Evolutionary conservation across 2,329 filamentous ascomycete genomes (phyloP), one percentile per base, ranked within the genome.

Genomic region (Aspergillus unguis): DNA sequence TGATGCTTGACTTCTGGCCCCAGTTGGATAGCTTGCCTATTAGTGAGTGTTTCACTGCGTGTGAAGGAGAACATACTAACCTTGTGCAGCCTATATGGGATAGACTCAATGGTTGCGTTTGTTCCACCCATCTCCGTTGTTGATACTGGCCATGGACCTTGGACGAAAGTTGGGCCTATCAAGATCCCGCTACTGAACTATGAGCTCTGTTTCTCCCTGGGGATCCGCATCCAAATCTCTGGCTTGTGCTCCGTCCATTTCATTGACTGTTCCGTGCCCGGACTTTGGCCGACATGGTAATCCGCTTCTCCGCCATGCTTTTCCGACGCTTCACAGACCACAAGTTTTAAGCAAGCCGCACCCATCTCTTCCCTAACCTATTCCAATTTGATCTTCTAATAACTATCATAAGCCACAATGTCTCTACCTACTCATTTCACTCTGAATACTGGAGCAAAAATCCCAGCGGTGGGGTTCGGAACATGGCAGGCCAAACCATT

Each of bases 401-500:
- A 28, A 9, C 11, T 23, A 28, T 7, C 3, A 17, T 35, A 4
- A 3, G 26, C 25, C 29, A 35, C 1, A 3, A 58, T 58, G 60
- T 49, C 55, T 33, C 53, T 63, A 6, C 49, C 57, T n/a, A 56
- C 58, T 5, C 58, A 63, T 43, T 64, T 63, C 32, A 62, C 51
- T 5, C 58, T 65, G 17, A 62, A 61, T 46, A 59, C 57, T 9
- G 61, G 58, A 32, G 56, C 56, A 9, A 57, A 57, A 32, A 65
- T 68, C 48, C 65, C 87, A 52, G 83, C 85, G 60, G 73, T 92
- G 59, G 88, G 87, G 55, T 80, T 92, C 43, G 88, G 88, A 52
- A 92, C 88, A 51, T 92, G 88, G 87, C 87, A 90, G 66, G 89
- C 87, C 44, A 70, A 79, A 64, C 84, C 86, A 51, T 82, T 81